Conservation (phyloP, 805 yeast species). For the Cyberlindnera xylosilytica region DNA sequence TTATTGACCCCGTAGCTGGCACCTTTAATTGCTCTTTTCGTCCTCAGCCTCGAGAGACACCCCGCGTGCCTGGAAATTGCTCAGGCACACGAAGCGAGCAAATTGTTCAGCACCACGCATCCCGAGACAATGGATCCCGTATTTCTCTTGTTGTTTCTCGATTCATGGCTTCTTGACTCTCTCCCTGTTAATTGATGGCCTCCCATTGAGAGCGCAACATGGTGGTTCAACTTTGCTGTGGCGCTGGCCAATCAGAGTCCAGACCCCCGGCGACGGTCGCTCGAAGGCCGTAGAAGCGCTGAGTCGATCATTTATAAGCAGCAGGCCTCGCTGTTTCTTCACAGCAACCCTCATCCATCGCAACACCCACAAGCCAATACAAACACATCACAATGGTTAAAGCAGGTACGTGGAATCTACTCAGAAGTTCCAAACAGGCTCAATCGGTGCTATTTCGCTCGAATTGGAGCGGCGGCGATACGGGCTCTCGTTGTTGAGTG, state of each 20-base stretch:
- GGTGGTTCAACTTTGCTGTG: too few relatives aligned
- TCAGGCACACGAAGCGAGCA: too few relatives aligned
- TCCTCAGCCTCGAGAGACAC: too few relatives aligned
- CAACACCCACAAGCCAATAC: neutral
- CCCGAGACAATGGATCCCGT: too few relatives aligned
- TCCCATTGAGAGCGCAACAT: too few relatives aligned
- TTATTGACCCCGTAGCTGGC: too few relatives aligned
- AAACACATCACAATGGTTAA: conserved; percentile 26
- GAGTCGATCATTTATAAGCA: conserved; percentile 9
- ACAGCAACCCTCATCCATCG: neutral
- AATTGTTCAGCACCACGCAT: too few relatives aligned
- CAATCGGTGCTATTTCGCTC: neutral
- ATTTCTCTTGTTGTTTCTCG: too few relatives aligned
- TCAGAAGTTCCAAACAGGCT: neutral
- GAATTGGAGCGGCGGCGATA: neutral
- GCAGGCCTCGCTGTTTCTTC: conserved; percentile 7
- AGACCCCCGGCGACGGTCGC: neutral
- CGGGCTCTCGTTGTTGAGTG: neutral
- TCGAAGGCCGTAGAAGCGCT: neutral
- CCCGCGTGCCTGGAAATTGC: too few relatives aligned
- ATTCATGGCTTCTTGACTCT: too few relatives aligned
- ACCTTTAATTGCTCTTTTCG: too few relatives aligned
- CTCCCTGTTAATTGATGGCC: too few relatives aligned
- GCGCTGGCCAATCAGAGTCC: neutral
- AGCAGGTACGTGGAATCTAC: conserved; percentile 25